phyloP scores from a whole-genome alignment of 192 early-diverging fungal genomes.

The Thamnidium elegans region DNA sequence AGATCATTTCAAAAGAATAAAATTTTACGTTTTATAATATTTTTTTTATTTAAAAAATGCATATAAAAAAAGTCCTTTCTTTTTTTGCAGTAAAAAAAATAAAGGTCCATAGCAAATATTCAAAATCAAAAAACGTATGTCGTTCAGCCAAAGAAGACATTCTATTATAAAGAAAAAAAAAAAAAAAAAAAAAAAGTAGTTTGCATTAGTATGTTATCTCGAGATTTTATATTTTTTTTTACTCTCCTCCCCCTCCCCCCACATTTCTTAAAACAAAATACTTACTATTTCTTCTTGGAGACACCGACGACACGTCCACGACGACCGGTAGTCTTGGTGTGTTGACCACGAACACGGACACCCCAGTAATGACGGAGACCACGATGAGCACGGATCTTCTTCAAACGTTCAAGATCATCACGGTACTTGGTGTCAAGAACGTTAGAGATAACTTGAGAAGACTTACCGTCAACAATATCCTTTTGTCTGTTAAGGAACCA shows the following conservation, averaged over 20 bases:
- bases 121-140: no score
- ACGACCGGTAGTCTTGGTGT: constrained; percentile 99
- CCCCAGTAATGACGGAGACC: constrained; percentile 99
- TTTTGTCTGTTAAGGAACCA: constrained; percentile 99
- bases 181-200: no score
- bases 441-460: constrained; percentile 94
- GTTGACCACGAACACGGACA: constrained; percentile 98
- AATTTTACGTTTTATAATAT: no score
- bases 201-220: background rate
- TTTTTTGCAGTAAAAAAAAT: no score
- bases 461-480: constrained; percentile 94
- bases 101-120: no score
- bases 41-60: no score
- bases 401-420: constrained; percentile 98
- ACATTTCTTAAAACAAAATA: background rate
- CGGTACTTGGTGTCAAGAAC: constrained; percentile 92
- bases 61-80: no score
- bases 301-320: constrained; percentile 95
- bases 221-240: background rate
- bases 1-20: background rate
- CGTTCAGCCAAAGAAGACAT: no score
- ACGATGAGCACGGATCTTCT: constrained; percentile 99
- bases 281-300: constrained; percentile 91
- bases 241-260: background rate
- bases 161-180: no score